These are phyloP conservation scores for Neoarthrinium moseri DNA, from an alignment of 2,329 filamentous ascomycete species.

Conservation along the genomic window DNA sequence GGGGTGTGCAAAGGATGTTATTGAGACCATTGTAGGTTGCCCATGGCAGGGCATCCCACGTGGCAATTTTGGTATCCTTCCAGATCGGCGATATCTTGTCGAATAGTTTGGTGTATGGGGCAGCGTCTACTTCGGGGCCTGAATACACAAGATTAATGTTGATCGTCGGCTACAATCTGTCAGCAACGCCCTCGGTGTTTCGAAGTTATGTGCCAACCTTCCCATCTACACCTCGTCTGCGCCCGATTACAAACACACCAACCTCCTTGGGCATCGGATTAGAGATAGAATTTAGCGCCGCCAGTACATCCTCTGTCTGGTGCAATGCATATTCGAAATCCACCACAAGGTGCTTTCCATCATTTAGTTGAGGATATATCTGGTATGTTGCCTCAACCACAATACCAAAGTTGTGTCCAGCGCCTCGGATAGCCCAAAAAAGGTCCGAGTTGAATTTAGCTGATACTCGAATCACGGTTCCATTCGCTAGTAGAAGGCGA, in stretches of 20 bases:
- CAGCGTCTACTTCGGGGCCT: neutral
- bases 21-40: too few relatives aligned
- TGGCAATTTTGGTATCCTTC: too few relatives aligned
- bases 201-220: neutral
- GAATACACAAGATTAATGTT: neutral
- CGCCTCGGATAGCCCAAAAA: slow-evolving; percentile 20
- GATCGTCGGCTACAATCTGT: neutral
- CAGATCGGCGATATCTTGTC: too few relatives aligned
- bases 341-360: neutral
- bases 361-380: neutral
- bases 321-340: neutral
- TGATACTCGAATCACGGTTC: neutral
- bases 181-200: neutral
- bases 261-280: too few relatives aligned
- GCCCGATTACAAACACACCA: too few relatives aligned
- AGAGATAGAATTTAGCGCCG: too few relatives aligned
- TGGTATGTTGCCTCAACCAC: slow-evolving; percentile 14
- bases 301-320: too few relatives aligned
- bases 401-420: slow-evolving; percentile 20
- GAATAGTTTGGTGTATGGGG: too few relatives aligned
- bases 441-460: slow-evolving; percentile 3
- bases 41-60: too few relatives aligned
- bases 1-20: too few relatives aligned
- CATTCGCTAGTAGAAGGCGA: neutral
- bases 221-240: too few relatives aligned